Percentiles rank a stretch among this genome's conserved stretches.
Evolutionary conservation across 2,329 filamentous ascomycete species (phyloP).

Genomic region (Calonectria pseudoreteaudii): DNA sequence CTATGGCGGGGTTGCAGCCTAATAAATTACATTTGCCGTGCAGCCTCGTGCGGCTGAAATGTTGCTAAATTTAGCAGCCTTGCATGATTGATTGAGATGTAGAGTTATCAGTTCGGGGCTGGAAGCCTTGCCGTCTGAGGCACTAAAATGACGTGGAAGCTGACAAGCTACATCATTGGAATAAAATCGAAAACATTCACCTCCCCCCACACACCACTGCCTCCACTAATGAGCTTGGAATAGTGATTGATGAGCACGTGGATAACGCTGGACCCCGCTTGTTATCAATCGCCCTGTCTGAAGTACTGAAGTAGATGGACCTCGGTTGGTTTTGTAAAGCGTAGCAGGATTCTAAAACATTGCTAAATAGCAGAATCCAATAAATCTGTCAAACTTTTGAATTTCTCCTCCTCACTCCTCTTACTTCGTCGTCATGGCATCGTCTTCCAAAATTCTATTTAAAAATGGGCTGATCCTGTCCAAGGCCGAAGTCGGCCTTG

Average conservation of each 20-base stretch:
- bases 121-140: too few species aligned
- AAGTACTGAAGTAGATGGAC: background rate
- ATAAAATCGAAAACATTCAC: background rate
- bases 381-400: background rate
- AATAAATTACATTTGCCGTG: too few species aligned
- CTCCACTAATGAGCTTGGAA: background rate
- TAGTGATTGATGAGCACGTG: constrained; percentile 16
- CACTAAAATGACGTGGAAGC: too few species aligned
- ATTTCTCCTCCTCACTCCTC: background rate
- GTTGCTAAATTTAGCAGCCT: too few species aligned
- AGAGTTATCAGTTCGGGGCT: too few species aligned
- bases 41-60: too few species aligned
- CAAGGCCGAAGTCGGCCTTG: constrained; percentile 37
- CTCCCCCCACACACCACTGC: constrained; percentile 2
- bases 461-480: constrained; percentile 46
- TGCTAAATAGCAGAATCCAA: background rate
- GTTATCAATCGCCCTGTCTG: background rate
- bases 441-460: constrained; percentile 33
- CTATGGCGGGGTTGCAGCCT: too few species aligned
- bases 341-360: background rate
- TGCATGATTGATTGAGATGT: too few species aligned
- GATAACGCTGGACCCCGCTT: constrained; percentile 1
- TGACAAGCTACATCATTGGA: background rate
- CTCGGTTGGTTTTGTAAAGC: background rate
- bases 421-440: constrained; percentile 27